Evolutionary conservation across 306 rosid species (phyloP), one percentile per base, ranked within the genome.

Genomic region (Canavalia gladiata): DNA sequence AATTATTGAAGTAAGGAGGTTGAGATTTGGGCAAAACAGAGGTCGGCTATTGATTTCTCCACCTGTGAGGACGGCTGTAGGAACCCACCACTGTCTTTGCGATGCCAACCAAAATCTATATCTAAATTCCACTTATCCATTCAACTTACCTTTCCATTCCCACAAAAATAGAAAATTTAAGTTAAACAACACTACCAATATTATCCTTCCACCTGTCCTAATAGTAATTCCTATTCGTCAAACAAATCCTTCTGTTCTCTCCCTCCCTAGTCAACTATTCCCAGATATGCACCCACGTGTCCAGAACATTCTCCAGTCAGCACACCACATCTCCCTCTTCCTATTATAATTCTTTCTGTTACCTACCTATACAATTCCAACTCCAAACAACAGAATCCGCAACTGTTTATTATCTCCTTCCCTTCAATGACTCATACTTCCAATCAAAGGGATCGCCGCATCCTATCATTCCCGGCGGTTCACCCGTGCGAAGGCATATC

Each of bases 381-480:
- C 7, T 37, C 35, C 45, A 10, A 11, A 57, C 55, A 67, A 3
- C 34, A 28, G 7, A 45, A 45, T 45, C 9, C 7, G 1, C 8
- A 0, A 18, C 25, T 18, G 25, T 18, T 18, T 18, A 18, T 18
- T 18, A 18, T 18, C 25, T 18, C 25, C 25, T 52, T 41, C 25
- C 2, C 2, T 68, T 11, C 89, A 39, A 91, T 88, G 95, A 66
- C 62, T 50, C 82, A 34, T 1, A 72, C 18, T 8, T 8, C 60
- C 30, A 42, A 54, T 6, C 59, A 75, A 11, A 71, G 73, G 29
- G 87, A 87, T 57, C 97, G 98, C 58, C 94, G 92, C 67, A 81
- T 85, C 63, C 90, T 95, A 1, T 76, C 86, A 3, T 80, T 88
- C 34, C 95, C 92, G 88, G 98, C 98, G 65, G 97, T 95, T 45